Evolutionary conservation across 805 yeast species (phyloP).

Genomic region (Saturnispora saitoi): DNA sequence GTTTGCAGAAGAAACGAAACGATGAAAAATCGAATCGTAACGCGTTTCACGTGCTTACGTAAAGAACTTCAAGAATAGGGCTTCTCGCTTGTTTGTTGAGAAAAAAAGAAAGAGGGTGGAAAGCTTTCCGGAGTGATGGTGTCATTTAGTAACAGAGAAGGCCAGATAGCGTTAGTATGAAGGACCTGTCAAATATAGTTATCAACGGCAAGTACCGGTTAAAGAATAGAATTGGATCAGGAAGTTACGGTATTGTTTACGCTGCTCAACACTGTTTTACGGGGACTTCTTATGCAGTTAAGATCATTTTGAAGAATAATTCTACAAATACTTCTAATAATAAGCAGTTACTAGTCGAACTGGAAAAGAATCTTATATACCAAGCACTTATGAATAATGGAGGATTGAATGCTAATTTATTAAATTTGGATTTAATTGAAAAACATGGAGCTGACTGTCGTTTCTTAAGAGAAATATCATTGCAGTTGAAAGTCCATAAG

Average conservation of each 20-base stretch:
- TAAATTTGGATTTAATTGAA: constrained; percentile 31
- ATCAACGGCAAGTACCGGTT: constrained; percentile 33
- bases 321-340: constrained; percentile 26
- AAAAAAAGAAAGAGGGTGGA: background rate
- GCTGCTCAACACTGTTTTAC: constrained; percentile 49
- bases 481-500: constrained; percentile 65
- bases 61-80: background rate
- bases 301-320: constrained; percentile 49
- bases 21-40: background rate
- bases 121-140: constrained; percentile 2
- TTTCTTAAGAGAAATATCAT: constrained; percentile 55
- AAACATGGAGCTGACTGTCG: constrained; percentile 28
- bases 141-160: background rate
- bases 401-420: constrained; percentile 23
- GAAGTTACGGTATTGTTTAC: constrained; percentile 80
- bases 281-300: constrained; percentile 54
- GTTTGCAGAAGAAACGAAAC: background rate
- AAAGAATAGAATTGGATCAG: constrained; percentile 60
- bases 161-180: constrained; percentile 14
- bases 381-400: constrained; percentile 23
- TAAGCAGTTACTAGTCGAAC: constrained; percentile 24
- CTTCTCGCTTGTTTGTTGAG: background rate
- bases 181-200: constrained; percentile 24
- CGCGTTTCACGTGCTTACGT: constrained; percentile 4
- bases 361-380: constrained; percentile 23